phyloP scores from a whole-genome alignment of 2,329 filamentous ascomycete genomes.

The Fusarium robinianum region DNA sequence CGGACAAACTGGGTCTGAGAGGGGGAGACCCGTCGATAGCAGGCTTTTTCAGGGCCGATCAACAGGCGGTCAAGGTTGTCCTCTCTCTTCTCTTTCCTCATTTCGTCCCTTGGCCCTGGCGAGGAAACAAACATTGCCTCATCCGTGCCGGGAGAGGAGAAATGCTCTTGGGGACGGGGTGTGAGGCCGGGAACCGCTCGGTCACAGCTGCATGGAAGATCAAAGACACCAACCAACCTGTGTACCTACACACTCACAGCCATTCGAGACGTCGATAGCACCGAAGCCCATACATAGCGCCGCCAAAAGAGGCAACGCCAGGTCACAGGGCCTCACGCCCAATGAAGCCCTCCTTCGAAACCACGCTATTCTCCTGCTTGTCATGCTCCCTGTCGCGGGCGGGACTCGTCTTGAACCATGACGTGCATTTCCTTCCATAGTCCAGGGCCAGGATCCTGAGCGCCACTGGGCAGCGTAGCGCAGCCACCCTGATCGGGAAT shows the following conservation, averaged over 20 bases:
- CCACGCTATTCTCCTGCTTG: conserved; percentile 32
- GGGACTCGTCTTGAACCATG: conserved; percentile 37
- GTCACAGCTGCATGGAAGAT: conserved; percentile 28
- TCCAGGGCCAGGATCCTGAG: conserved; percentile 21
- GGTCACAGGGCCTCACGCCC: conserved; percentile 10
- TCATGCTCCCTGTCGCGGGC: conserved; percentile 33
- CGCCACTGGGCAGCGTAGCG: conserved; percentile 28
- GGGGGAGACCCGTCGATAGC: conserved; percentile 22
- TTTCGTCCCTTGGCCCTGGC: not conserved
- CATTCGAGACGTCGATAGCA: not conserved
- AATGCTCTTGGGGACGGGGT: conserved; percentile 11
- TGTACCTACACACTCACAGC: conserved; percentile 1
- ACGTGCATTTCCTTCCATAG: conserved; percentile 33
- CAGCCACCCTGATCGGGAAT: conserved; percentile 30
- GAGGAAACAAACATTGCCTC: no score
- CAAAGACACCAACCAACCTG: conserved; percentile 25
- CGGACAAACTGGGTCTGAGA: conserved; percentile 23
- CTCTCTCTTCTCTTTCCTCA: not conserved
- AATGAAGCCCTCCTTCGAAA: conserved; percentile 24
- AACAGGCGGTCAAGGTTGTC: conserved; percentile 33
- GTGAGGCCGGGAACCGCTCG: conserved; percentile 23
- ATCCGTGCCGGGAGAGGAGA: no score
- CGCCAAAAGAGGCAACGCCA: conserved; percentile 9
- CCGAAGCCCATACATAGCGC: not conserved
- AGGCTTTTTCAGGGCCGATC: conserved; percentile 16